Base-by-base conservation (phyloP, 176 grass and related monocot genomes). In the Typha latifolia region DNA sequence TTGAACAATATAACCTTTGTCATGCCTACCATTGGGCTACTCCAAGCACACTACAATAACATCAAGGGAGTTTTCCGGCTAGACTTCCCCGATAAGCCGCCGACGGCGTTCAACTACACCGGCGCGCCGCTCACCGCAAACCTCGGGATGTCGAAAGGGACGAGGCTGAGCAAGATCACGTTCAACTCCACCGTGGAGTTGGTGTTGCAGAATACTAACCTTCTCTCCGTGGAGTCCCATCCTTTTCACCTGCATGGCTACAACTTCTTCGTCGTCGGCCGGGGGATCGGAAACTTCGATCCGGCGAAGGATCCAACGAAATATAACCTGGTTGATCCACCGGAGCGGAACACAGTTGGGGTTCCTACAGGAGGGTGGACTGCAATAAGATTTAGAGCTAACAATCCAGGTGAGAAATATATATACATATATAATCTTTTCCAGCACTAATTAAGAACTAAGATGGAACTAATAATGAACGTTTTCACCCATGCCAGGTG, bases 1-100 rank as follows among this genome's bases (percentile, higher is more conserved):
- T 69, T 95, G 61, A 90, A 90, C 77, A 95, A 90, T 71, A 76
- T 86, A 49, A 90, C 90, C 62, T 90, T 90, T 51, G 22, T 63
- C 49, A 52, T 48, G 0, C 90, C 90, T 2, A 66, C 64, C 48
- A 77, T 13, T 0, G 77, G 86, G 12, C 74, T 95, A 20, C 83
- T 95, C 3, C 68, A 79, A 71, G 82, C 86, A 16, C 90, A 95
- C 64, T 95, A 84, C 80, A 64, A 10, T 22, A 72, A 76, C 15
- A 78, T 79, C 26, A 68, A 73, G 48, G 86, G 90, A 15, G 86
- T 95, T 49, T 87, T 81, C 37, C 37, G 37, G 37, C 37, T 43
- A 43, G 37, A 43, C 9, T 43, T 43, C 8, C 88, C 88, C 18
- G 73, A 51, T 0, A 20, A 67, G 2, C 82, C 85, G 3, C 77